Conservation (phyloP, 2,329 filamentous ascomycete species). For the Coniochaeta sp. region DNA sequence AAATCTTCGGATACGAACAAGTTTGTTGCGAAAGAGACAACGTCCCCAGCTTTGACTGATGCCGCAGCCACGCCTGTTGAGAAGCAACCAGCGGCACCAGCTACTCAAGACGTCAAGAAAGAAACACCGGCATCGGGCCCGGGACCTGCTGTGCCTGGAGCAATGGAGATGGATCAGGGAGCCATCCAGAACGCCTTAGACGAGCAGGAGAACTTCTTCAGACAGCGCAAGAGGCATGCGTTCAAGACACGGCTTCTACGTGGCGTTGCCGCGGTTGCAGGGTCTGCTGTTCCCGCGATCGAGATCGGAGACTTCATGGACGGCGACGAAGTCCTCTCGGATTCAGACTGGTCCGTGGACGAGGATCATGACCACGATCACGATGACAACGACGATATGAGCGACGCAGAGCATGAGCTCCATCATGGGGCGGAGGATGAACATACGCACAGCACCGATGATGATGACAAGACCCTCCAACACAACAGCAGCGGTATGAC, state of each 20-base stretch:
- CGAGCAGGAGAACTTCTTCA: neutral
- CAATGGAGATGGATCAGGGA: neutral
- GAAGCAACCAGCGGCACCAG: neutral
- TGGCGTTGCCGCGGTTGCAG: neutral
- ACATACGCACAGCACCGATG: neutral
- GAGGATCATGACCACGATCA: neutral
- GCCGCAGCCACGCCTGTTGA: neutral
- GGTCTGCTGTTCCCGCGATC: neutral
- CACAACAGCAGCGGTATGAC: neutral
- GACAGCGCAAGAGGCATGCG: neutral
- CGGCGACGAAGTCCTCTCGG: neutral
- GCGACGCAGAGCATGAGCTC: neutral
- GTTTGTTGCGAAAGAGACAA: neutral
- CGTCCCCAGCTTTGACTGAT: neutral
- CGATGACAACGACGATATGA: neutral
- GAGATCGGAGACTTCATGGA: conserved; percentile 1
- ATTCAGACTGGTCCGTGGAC: neutral
- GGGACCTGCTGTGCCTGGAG: neutral
- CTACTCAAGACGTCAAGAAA: neutral
- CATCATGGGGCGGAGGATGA: neutral
- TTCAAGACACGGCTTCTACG: neutral
- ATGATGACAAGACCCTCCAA: neutral
- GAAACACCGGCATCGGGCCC: neutral
- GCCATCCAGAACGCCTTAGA: neutral
- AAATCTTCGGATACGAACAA: neutral